These are phyloP conservation scores for Trichomonas gallinae DNA, from an alignment of 208 protist species.

Conservation along the genomic window DNA sequence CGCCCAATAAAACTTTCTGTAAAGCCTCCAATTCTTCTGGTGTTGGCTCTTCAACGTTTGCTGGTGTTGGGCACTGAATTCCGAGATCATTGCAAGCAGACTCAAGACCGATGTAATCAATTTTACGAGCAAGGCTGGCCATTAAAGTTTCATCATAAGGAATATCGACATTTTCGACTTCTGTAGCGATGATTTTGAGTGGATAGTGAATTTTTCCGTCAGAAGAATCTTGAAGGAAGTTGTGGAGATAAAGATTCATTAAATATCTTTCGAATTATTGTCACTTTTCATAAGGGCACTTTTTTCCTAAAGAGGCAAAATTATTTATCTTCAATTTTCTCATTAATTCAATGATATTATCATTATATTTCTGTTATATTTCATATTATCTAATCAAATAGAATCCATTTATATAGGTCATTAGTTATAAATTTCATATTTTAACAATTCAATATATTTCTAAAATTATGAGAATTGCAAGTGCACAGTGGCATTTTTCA, in stretches of 20 bases:
- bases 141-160: background rate
- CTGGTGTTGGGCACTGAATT: background rate
- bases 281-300: background rate
- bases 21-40: background rate
- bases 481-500: too few species aligned
- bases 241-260: conserved; percentile 15
- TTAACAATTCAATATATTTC: too few species aligned
- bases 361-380: too few species aligned
- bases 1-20: background rate
- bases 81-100: background rate
- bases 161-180: background rate
- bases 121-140: background rate
- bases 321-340: too few species aligned
- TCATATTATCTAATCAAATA: too few species aligned
- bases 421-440: too few species aligned
- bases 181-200: background rate
- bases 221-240: background rate
- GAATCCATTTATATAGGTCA: too few species aligned
- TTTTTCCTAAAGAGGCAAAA: background rate
- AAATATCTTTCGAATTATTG: background rate
- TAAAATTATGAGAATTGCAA: too few species aligned
- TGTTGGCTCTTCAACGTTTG: background rate
- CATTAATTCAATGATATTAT: too few species aligned
- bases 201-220: background rate
- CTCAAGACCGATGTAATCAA: background rate